Evolutionary conservation across 805 yeast species (phyloP).

Genomic region (Wickerhamomyces chambardii): DNA sequence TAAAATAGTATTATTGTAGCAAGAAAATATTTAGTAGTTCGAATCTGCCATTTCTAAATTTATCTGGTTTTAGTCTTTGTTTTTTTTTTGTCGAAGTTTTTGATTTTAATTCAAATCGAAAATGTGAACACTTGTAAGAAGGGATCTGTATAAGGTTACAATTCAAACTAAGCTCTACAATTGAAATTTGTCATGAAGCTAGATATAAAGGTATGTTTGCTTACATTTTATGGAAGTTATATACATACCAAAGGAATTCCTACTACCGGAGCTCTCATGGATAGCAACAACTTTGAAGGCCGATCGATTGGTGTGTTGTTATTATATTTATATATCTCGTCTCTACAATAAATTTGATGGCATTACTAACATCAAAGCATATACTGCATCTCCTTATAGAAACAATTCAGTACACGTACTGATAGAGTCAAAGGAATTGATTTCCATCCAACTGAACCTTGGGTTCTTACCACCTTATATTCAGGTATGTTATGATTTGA

Average conservation of each 20-base stretch:
- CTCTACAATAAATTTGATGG: neutral
- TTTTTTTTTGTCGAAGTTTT: neutral
- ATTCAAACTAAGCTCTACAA: neutral
- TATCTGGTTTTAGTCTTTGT: no score
- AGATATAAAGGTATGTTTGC: conserved; percentile 19
- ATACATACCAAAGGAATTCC: no score
- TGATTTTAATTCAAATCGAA: neutral
- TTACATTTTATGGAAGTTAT: no score
- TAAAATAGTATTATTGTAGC: no score
- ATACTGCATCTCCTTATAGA: conserved; percentile 27
- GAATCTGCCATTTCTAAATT: no score
- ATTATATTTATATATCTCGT: no score
- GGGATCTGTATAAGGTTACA: neutral
- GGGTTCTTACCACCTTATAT: conserved; percentile 88
- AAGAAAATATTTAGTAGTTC: no score
- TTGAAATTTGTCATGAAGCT: conserved; percentile 14
- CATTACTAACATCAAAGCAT: neutral
- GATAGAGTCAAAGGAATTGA: conserved; percentile 98
- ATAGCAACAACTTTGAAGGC: no score
- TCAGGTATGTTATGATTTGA: conserved; percentile 70
- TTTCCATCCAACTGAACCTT: conserved; percentile 96
- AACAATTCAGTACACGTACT: conserved; percentile 82
- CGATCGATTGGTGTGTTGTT: no score
- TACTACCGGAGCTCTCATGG: no score
- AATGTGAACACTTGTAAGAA: neutral